Percentiles rank a stretch among this genome's conserved stretches.
Evolutionary conservation across 345 rosid species (phyloP).

Genomic region (Brassica nigra): DNA sequence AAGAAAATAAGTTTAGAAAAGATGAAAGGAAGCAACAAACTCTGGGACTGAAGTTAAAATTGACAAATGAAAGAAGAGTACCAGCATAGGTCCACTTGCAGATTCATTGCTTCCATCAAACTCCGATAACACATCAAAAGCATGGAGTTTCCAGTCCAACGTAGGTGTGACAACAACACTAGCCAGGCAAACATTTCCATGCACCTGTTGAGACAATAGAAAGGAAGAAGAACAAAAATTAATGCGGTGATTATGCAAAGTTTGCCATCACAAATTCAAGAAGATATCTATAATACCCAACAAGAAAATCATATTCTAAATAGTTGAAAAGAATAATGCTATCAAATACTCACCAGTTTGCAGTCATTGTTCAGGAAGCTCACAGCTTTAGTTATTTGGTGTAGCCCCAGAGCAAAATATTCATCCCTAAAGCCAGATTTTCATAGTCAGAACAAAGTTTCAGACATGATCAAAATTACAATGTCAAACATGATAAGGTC

Average conservation of each 20-base stretch:
- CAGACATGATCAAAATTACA: background rate
- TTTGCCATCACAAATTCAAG: background rate
- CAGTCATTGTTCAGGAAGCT: constrained; percentile 99
- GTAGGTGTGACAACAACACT: constrained; percentile 96
- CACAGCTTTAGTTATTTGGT: constrained; percentile 95
- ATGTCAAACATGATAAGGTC: constrained; percentile 8
- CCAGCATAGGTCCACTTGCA: constrained; percentile 97
- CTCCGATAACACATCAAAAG: constrained; percentile 94
- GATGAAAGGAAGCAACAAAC: constrained; percentile 22
- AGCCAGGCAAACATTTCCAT: constrained; percentile 90
- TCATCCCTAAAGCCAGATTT: constrained; percentile 69
- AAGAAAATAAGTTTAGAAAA: constrained; percentile 15
- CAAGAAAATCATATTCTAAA: constrained; percentile 13
- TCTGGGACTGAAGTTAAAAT: background rate
- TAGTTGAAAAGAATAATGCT: constrained; percentile 6
- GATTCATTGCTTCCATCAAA: constrained; percentile 83
- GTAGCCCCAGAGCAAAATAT: constrained; percentile 91
- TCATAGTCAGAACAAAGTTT: background rate
- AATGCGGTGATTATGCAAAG: too few species aligned
- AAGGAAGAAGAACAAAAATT: too few species aligned
- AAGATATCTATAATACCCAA: background rate
- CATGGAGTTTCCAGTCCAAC: constrained; percentile 99
- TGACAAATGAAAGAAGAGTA: constrained; percentile 38
- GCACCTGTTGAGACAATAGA: constrained; percentile 60
- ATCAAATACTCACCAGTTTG: constrained; percentile 89